Evolutionary conservation across 1,139 yeast genomes (phyloP).

Genomic region (Debaryomyces subglobosus): DNA sequence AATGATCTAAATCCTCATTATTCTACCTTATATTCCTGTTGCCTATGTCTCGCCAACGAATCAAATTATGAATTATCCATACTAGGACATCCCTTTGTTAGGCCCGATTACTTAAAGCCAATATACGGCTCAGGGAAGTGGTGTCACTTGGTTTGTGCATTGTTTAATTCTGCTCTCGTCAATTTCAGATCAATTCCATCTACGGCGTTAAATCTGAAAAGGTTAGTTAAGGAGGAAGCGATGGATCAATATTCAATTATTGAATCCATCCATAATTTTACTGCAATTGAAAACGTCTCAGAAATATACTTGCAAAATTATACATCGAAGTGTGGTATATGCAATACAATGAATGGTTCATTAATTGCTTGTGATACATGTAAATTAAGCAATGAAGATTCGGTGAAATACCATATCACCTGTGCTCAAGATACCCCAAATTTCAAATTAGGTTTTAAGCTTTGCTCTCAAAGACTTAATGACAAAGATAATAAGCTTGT

Average conservation of each 20-base stretch:
- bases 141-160: slow-evolving; percentile 81
- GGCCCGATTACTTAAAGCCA: slow-evolving; percentile 74
- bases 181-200: slow-evolving; percentile 20
- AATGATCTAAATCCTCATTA: slow-evolving; percentile 67
- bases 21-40: slow-evolving; percentile 65
- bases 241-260: slow-evolving; percentile 15
- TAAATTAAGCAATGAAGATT: slow-evolving; percentile 10
- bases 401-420: slow-evolving; percentile 54
- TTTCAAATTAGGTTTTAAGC: slow-evolving; percentile 49
- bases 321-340: slow-evolving; percentile 27
- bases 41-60: slow-evolving; percentile 63
- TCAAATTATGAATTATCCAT: slow-evolving; percentile 49
- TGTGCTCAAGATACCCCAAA: slow-evolving; percentile 62
- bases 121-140: slow-evolving; percentile 66
- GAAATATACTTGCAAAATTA: slow-evolving; percentile 29
- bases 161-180: slow-evolving; percentile 43
- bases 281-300: slow-evolving; percentile 36
- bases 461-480: slow-evolving; percentile 24
- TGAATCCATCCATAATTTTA: slow-evolving; percentile 22
- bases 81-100: slow-evolving; percentile 40
- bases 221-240: slow-evolving; percentile 12
- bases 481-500: slow-evolving; percentile 24
- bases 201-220: slow-evolving; percentile 10
- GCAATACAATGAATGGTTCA: slow-evolving; percentile 34
- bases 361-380: slow-evolving; percentile 36